These are phyloP conservation scores for Lipomyces orientalis DNA, from an alignment of 805 yeast genomes.

Conservation along the genomic window DNA sequence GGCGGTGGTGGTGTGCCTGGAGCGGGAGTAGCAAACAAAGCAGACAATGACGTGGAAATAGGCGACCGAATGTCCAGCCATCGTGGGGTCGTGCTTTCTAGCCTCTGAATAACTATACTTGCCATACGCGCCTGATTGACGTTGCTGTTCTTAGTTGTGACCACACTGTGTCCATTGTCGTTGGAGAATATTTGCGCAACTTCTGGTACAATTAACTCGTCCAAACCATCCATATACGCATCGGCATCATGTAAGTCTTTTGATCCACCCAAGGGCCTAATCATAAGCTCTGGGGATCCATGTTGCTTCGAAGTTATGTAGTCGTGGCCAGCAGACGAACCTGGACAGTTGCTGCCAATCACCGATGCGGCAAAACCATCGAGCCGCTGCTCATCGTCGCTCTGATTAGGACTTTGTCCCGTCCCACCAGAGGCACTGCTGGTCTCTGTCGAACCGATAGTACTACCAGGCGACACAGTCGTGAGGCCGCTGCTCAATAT, in stretches of 20 bases:
- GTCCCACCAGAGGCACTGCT: background rate
- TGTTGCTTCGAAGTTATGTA: background rate
- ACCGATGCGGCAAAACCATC: background rate
- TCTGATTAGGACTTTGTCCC: background rate
- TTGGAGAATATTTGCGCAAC: conserved; percentile 16
- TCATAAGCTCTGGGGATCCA: conserved; percentile 7
- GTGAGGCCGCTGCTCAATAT: background rate
- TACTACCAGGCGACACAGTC: background rate
- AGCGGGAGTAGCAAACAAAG: conserved; percentile 26
- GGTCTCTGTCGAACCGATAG: background rate
- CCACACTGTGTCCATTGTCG: conserved; percentile 12
- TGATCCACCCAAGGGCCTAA: conserved; percentile 12
- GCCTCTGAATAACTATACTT: conserved; percentile 23
- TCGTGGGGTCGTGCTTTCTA: conserved; percentile 26
- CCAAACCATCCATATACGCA: conserved; percentile 24
- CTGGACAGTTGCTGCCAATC: background rate
- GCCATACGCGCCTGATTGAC: conserved; percentile 13
- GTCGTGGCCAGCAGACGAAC: background rate
- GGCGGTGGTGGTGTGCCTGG: conserved; percentile 21
- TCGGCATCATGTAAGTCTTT: background rate
- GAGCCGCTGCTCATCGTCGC: background rate
- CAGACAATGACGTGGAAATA: conserved; percentile 27
- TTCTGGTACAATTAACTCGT: conserved; percentile 28
- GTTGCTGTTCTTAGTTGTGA: conserved; percentile 13
- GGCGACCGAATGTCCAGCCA: conserved; percentile 29